Evolutionary conservation across 2,329 filamentous ascomycete species (phyloP).

Genomic region (Penicillium sp.): DNA sequence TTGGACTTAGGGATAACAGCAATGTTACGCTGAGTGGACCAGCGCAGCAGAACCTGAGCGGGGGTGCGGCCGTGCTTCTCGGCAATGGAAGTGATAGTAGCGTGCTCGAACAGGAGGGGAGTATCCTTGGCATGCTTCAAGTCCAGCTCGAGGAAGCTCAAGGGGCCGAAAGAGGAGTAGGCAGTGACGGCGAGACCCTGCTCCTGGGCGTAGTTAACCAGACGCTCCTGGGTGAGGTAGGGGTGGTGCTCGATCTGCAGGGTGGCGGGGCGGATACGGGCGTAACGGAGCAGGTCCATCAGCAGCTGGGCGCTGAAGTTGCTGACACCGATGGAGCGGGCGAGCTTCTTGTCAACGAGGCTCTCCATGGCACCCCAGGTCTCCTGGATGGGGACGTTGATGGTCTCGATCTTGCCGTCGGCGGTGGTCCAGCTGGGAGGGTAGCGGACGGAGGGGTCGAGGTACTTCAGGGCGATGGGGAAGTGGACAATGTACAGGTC

Average conservation of each 20-base stretch:
- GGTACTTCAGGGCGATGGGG: constrained; percentile 79
- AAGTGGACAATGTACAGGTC: constrained; percentile 89
- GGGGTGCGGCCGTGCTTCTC: constrained; percentile 67
- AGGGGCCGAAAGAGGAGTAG: constrained; percentile 79
- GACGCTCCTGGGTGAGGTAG: constrained; percentile 71
- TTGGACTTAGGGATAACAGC: constrained; percentile 80
- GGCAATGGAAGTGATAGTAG: constrained; percentile 61
- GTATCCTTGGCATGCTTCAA: constrained; percentile 64
- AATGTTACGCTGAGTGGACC: constrained; percentile 77
- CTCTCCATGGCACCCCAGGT: constrained; percentile 79
- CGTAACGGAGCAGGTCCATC: constrained; percentile 76
- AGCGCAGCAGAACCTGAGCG: constrained; percentile 78
- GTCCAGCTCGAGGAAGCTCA: constrained; percentile 73
- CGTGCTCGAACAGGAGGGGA: constrained; percentile 67
- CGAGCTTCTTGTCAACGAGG: constrained; percentile 65
- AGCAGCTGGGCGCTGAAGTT: constrained; percentile 78
- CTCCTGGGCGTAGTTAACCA: constrained; percentile 65
- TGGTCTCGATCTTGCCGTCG: constrained; percentile 60
- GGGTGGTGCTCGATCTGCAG: constrained; percentile 91
- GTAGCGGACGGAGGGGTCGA: constrained; percentile 74
- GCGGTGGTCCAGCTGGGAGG: constrained; percentile 70
- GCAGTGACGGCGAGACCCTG: constrained; percentile 73
- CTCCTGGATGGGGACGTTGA: constrained; percentile 70
- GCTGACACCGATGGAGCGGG: constrained; percentile 71
- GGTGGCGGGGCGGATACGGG: constrained; percentile 67